phyloP scores from a whole-genome alignment of 345 rosid genomes.

The Lepidium aucheri region DNA sequence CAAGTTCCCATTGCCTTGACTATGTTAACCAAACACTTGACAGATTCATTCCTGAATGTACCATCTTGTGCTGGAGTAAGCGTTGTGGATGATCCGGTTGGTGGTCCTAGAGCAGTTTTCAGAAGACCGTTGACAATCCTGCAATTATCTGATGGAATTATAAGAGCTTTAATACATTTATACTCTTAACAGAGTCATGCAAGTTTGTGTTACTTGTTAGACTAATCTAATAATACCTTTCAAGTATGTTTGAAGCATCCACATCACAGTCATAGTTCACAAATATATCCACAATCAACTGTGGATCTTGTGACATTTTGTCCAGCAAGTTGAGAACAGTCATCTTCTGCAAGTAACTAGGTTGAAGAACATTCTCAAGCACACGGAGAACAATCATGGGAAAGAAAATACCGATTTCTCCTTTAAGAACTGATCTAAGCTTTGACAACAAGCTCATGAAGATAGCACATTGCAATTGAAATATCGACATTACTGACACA shows the following conservation, averaged over 20 bases:
- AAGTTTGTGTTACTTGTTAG: background rate
- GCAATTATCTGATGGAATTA: conserved; percentile 96
- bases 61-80: conserved; percentile 74
- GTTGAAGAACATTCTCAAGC: conserved; percentile 92
- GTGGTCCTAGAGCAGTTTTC: conserved; percentile 94
- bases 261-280: conserved; percentile 95
- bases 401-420: conserved; percentile 85
- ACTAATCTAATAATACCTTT: conserved; percentile 59
- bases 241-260: conserved; percentile 87
- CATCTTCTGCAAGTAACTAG: conserved; percentile 96
- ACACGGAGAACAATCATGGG: conserved; percentile 93
- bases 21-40: conserved; percentile 81
- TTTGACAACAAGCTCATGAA: conserved; percentile 66
- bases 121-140: conserved; percentile 98
- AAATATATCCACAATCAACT: conserved; percentile 75
- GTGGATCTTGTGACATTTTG: conserved; percentile 75
- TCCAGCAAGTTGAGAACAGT: conserved; percentile 81
- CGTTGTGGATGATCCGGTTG: conserved; percentile 84
- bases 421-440: conserved; percentile 75
- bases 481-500: conserved; percentile 83
- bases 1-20: conserved; percentile 80
- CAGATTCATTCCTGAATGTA: conserved; percentile 86
- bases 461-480: conserved; percentile 92
- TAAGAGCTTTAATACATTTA: conserved; percentile 78
- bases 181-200: conserved; percentile 9